These are phyloP conservation scores for Podila horticola DNA, from an alignment of 192 early-diverging fungal genomes.

Conservation along the genomic window DNA sequence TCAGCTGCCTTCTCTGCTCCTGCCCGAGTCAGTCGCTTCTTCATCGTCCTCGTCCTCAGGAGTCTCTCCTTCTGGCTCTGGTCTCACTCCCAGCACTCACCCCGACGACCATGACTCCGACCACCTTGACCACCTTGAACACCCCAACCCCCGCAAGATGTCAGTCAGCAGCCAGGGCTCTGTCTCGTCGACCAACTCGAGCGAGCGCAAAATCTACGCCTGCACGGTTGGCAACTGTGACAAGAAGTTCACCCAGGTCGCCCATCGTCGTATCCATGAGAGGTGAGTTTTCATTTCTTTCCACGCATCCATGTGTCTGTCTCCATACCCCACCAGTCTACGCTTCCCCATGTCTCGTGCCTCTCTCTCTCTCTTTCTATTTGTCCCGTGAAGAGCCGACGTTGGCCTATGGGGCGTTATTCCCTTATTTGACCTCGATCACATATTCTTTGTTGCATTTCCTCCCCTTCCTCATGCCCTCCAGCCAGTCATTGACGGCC, in stretches of 20 bases:
- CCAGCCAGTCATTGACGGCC: too few relatives aligned
- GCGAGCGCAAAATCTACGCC: slow-evolving; percentile 28
- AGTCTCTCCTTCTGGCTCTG: slow-evolving; percentile 5
- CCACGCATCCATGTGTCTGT: too few relatives aligned
- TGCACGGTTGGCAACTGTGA: slow-evolving; percentile 65
- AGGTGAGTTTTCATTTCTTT: slow-evolving; percentile 20
- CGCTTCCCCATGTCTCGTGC: not conserved
- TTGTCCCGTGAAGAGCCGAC: not conserved
- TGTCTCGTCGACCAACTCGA: slow-evolving; percentile 19
- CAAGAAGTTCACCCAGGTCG: slow-evolving; percentile 75
- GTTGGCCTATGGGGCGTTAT: too few relatives aligned
- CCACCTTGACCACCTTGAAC: not conserved
- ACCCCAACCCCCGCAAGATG: slow-evolving; percentile 19
- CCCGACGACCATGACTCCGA: slow-evolving; percentile 1
- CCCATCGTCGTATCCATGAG: slow-evolving; percentile 81
- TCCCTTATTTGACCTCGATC: too few relatives aligned
- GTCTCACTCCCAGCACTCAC: slow-evolving; percentile 25
- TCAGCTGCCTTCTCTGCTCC: slow-evolving; percentile 19
- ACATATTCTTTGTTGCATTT: too few relatives aligned
- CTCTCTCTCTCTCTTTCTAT: not conserved
- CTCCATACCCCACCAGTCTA: not conserved
- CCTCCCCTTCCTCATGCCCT: too few relatives aligned
- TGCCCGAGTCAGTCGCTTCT: slow-evolving; percentile 24
- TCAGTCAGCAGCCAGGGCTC: slow-evolving; percentile 37
- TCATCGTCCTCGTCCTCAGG: slow-evolving; percentile 1